Evolutionary conservation across 2,329 filamentous ascomycete genomes (phyloP).

Genomic region (Rasamsonia emersonii): DNA sequence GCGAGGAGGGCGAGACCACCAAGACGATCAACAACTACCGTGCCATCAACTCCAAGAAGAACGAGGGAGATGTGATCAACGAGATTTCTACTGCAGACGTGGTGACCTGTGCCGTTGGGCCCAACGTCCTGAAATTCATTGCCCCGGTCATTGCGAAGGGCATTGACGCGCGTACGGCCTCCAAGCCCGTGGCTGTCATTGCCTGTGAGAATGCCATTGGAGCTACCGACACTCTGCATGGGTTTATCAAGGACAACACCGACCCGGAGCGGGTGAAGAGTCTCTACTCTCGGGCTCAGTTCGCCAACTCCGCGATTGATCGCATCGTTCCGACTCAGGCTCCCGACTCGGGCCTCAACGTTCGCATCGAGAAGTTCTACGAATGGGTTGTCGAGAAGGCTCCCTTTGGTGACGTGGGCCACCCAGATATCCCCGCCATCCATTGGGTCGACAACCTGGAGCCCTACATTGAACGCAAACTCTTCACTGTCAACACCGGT

Average conservation of each 20-base stretch:
- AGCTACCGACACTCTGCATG: slow-evolving; percentile 79
- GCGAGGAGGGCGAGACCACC: slow-evolving; percentile 67
- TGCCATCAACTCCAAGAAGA: slow-evolving; percentile 86
- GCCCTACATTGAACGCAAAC: slow-evolving; percentile 98
- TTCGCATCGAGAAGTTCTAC: slow-evolving; percentile 96
- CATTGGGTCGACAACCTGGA: slow-evolving; percentile 87
- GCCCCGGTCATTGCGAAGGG: slow-evolving; percentile 93
- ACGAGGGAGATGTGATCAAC: slow-evolving; percentile 71
- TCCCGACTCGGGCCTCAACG: slow-evolving; percentile 68
- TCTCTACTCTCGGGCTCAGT: slow-evolving; percentile 68
- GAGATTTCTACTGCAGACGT: slow-evolving; percentile 82
- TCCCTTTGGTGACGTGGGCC: slow-evolving; percentile 64
- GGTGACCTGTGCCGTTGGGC: slow-evolving; percentile 94
- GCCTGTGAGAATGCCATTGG: slow-evolving; percentile 98
- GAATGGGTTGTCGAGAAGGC: slow-evolving; percentile 94
- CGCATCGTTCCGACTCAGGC: slow-evolving; percentile 93
- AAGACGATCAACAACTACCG: slow-evolving; percentile 91
- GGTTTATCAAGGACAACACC: slow-evolving; percentile 73
- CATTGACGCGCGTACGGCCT: slow-evolving; percentile 62
- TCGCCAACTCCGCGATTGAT: slow-evolving; percentile 97
- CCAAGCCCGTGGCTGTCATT: slow-evolving; percentile 75
- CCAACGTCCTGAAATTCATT: slow-evolving; percentile 93
- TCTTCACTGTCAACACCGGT: slow-evolving; percentile 98
- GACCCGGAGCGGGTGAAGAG: slow-evolving; percentile 56
- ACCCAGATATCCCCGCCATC: slow-evolving; percentile 74